A percentile compares a stretch with the other conserved stretches of the same genome.
Evolutionary conservation across 2,329 filamentous ascomycete species (phyloP).

Genomic region (Colletotrichum sp.): DNA sequence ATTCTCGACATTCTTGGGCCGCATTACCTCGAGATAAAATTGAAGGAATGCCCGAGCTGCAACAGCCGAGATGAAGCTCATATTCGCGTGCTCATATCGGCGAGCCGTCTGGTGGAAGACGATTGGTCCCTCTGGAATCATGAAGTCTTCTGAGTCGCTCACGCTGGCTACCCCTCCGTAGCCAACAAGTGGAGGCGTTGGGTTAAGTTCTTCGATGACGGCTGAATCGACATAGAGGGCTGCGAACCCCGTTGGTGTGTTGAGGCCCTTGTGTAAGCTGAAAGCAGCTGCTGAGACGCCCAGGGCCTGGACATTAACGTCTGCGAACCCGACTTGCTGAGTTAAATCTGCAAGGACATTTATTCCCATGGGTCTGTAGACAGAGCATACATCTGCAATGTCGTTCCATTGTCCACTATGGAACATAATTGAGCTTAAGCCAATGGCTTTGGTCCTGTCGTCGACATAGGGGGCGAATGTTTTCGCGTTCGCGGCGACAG

Average conservation of each 20-base stretch:
- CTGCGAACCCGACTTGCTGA: constrained; percentile 36
- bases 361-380: constrained; percentile 29
- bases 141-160: constrained; percentile 17
- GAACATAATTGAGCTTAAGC: constrained; percentile 36
- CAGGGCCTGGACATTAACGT: constrained; percentile 28
- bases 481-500: constrained; percentile 18
- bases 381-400: constrained; percentile 29
- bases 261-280: constrained; percentile 36
- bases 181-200: constrained; percentile 31
- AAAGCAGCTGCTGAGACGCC: constrained; percentile 35
- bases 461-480: constrained; percentile 35
- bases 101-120: constrained; percentile 27
- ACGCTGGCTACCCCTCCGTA: constrained; percentile 26
- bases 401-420: constrained; percentile 37
- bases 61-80: constrained; percentile 27
- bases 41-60: constrained; percentile 28
- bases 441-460: constrained; percentile 31
- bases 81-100: constrained; percentile 35
- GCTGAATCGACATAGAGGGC: constrained; percentile 31
- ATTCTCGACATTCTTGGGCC: constrained; percentile 27
- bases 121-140: constrained; percentile 23
- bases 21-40: constrained; percentile 31
- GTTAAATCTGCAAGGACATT: constrained; percentile 35
- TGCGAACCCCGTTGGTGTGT: constrained; percentile 33
- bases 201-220: constrained; percentile 24